These are phyloP conservation scores for Entelexis paramagnoliae DNA, from an alignment of 1,139 yeast species.

Conservation along the genomic window DNA sequence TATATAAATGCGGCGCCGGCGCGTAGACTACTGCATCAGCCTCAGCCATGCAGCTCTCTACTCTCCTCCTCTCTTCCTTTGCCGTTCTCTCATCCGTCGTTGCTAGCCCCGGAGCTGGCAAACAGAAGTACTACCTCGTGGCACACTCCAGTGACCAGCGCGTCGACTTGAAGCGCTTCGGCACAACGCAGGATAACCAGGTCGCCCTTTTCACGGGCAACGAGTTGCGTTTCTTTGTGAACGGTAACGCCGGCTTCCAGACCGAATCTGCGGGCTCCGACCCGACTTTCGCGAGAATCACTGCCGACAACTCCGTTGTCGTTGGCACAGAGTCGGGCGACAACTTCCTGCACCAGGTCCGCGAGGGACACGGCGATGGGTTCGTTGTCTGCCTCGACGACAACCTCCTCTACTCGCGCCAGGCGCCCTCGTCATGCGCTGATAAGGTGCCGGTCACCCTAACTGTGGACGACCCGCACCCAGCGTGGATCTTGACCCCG, in stretches of 20 bases:
- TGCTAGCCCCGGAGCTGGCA: neutral
- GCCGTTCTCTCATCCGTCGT: neutral
- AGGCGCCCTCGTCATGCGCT: neutral
- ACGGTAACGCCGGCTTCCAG: neutral
- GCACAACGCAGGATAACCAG: neutral
- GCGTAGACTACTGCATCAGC: too few relatives aligned
- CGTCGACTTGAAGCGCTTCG: neutral
- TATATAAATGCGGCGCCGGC: too few relatives aligned
- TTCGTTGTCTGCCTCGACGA: neutral
- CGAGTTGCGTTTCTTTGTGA: neutral
- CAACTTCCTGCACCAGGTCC: neutral
- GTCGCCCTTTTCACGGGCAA: neutral
- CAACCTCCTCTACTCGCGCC: neutral
- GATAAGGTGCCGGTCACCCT: neutral
- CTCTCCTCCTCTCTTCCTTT: neutral
- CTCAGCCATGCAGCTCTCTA: neutral
- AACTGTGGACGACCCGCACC: neutral
- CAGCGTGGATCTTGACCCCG: neutral
- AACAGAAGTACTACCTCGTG: neutral
- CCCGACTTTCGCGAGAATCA: neutral
- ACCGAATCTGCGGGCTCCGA: neutral
- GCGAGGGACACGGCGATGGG: neutral
- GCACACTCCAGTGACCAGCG: neutral
- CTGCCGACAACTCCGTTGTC: neutral
- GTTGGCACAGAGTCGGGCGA: neutral